Percentiles rank a stretch among this genome's conserved stretches.
phyloP scores from a whole-genome alignment of 805 yeast genomes.

The Kuraishia ogatae region DNA sequence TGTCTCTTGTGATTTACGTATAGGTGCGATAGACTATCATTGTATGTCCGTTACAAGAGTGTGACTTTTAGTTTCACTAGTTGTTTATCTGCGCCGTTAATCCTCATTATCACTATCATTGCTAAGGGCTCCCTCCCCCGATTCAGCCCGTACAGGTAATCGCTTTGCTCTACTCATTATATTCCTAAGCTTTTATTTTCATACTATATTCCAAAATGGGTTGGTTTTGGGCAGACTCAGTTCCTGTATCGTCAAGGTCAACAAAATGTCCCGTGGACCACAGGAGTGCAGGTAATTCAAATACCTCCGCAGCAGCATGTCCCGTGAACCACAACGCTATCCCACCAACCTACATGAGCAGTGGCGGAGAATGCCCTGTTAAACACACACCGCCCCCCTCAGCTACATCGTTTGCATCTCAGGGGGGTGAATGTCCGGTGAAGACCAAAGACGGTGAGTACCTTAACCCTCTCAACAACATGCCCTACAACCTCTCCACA shows the following conservation, averaged over 20 bases:
- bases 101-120: no score
- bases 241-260: slow-evolving; percentile 1
- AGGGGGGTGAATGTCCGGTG: slow-evolving; percentile 4
- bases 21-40: no score
- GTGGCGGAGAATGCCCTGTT: slow-evolving; percentile 22
- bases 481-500: slow-evolving; percentile 69
- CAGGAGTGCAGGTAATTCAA: slow-evolving; percentile 13
- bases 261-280: slow-evolving; percentile 21
- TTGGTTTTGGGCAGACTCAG: slow-evolving; percentile 75
- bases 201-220: slow-evolving; percentile 46
- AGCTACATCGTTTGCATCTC: slow-evolving; percentile 5
- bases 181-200: not conserved
- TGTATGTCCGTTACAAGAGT: no score
- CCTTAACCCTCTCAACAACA: slow-evolving; percentile 79
- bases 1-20: no score
- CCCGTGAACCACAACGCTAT: not conserved
- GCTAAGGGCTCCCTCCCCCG: no score
- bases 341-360: not conserved
- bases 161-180: no score
- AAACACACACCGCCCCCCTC: slow-evolving; percentile 14
- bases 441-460: slow-evolving; percentile 19
- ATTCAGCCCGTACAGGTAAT: no score
- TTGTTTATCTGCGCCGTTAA: no score
- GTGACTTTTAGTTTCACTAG: no score
- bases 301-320: not conserved